Evolutionary conservation across 306 rosid genomes (phyloP), one percentile per base, ranked within the genome.

Genomic region (Notholithocarpus densiflorus): DNA sequence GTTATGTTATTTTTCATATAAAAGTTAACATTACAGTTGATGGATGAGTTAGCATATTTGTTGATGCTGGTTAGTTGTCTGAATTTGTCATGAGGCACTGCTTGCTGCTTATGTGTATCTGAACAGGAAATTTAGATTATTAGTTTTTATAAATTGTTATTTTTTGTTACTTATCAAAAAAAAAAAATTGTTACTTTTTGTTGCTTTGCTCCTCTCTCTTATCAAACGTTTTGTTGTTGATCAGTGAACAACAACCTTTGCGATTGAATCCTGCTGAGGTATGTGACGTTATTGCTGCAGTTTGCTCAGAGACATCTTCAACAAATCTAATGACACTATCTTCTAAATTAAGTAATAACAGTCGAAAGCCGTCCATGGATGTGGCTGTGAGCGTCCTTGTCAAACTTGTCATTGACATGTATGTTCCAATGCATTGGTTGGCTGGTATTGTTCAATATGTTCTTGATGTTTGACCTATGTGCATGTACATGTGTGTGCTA

Each of bases 321-420:
- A 85, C 90, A 69, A 87, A 81, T 83, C 74, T 66, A 57, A 84
- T 80, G 84, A 87, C 90, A 75, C 75, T 84, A 79, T 82, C 99
- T 69, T 83, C 89, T 80, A 89, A 90, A 86, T 88, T 93, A 80
- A 83, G 81, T 88, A 91, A 82, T 82, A 88, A 80, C 79, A 79
- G 90, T 78, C 89, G 97, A 86, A 96, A 87, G 86, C 97, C 98
- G 48, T 93, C 98, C 19, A 90, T 93, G 82, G 99, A 96, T 83
- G 98, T 94, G 83, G 99, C 99, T 75, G 97, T 90, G 85, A 96
- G 99, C 93, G 99, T 96, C 88, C 97, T 96, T 74, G 89, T 96
- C 78, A 96, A 96, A 83, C 94, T 96, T 64, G 89, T 96, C 19
- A 91, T 96, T 87, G 99, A 96, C 96, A 96, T 96, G 99, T 96